These are phyloP conservation scores for Fraxinus excelsior DNA, from an alignment of 257 asterid genomes.

Conservation along the genomic window DNA sequence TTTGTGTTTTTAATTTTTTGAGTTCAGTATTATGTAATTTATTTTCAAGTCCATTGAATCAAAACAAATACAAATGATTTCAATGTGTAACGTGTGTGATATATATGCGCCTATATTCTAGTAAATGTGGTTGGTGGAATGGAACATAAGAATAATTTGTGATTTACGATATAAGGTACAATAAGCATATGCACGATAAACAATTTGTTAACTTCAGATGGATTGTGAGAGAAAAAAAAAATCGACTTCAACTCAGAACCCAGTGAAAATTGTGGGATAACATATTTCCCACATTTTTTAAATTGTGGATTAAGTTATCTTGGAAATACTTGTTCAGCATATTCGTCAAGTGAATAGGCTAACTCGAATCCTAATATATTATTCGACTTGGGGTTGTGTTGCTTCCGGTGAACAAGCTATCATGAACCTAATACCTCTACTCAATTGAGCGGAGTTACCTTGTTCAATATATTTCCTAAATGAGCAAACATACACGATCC, in stretches of 20 bases:
- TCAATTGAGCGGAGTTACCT: background rate
- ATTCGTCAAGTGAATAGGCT: too few relatives aligned
- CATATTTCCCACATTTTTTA: background rate
- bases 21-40: background rate
- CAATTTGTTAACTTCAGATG: background rate
- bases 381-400: background rate
- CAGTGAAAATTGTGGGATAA: background rate
- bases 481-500: background rate
- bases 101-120: background rate
- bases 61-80: background rate
- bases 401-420: background rate
- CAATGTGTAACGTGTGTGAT: background rate
- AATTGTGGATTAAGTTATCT: too few relatives aligned
- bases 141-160: background rate
- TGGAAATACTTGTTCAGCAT: background rate
- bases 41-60: slow-evolving; percentile 1
- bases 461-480: background rate
- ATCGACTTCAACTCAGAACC: background rate
- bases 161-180: background rate
- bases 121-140: background rate
- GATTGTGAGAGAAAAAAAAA: background rate
- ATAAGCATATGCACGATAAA: background rate
- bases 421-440: background rate
- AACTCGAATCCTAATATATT: background rate
- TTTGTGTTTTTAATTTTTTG: background rate